These are phyloP conservation scores for Lepidium didymum DNA, from an alignment of 345 rosid genomes.

Conservation along the genomic window DNA sequence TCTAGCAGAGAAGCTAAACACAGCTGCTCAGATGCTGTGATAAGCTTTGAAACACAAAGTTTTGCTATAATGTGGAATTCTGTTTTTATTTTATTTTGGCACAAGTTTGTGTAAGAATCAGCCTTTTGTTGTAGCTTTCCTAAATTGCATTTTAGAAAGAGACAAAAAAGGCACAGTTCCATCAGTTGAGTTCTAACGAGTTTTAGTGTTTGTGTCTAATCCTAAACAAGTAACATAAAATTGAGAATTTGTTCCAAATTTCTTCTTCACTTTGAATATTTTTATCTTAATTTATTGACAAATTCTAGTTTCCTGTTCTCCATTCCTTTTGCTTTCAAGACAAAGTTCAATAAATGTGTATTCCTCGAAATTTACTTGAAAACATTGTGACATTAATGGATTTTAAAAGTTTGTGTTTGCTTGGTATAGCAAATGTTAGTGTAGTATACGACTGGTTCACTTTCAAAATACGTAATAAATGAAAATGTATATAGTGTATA, in stretches of 20 bases:
- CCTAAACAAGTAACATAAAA: background rate
- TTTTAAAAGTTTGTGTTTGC: background rate
- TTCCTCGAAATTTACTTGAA: too few species aligned
- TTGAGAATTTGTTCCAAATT: background rate
- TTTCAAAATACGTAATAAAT: background rate
- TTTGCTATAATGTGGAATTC: slow-evolving; percentile 5
- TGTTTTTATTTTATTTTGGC: background rate
- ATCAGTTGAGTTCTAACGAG: background rate
- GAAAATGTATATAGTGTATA: background rate
- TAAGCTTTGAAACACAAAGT: background rate
- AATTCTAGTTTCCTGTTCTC: too few species aligned
- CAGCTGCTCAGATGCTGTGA: slow-evolving; percentile 79
- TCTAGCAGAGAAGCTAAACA: slow-evolving; percentile 86
- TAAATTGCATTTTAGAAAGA: background rate
- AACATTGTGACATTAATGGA: too few species aligned
- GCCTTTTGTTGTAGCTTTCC: slow-evolving; percentile 15
- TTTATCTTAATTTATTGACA: too few species aligned
- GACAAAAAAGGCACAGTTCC: background rate
- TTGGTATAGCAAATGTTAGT: background rate
- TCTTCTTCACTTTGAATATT: background rate
- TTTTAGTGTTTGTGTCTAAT: background rate
- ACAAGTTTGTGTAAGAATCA: slow-evolving; percentile 17
- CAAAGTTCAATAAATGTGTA: too few species aligned
- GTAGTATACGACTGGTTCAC: background rate
- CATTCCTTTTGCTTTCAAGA: too few species aligned